phyloP scores from a whole-genome alignment of 306 rosid species.

The Lathyrus oleraceus region DNA sequence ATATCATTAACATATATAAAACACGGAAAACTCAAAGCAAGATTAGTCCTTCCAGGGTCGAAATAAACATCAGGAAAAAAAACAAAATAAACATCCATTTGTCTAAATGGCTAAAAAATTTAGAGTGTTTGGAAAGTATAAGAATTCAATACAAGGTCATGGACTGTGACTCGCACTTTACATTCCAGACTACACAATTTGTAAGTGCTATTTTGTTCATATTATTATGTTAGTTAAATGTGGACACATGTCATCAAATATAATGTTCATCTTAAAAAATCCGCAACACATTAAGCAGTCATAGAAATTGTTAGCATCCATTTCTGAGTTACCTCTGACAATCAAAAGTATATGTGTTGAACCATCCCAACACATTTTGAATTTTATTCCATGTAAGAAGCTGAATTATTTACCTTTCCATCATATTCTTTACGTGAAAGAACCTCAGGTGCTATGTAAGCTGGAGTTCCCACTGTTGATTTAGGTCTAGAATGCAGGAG shows the following conservation, averaged over 20 bases:
- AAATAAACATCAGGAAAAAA: not conserved
- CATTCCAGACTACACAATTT: conserved; percentile 18
- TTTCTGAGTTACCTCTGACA: conserved; percentile 8
- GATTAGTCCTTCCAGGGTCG: conserved; percentile 4
- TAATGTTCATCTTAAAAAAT: not conserved
- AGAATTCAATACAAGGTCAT: conserved; percentile 8
- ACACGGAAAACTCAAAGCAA: conserved; percentile 27
- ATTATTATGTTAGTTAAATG: conserved; percentile 7
- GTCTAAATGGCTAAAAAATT: not conserved
- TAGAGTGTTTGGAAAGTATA: conserved; percentile 5
- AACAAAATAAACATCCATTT: not conserved
- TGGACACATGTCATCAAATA: conserved; percentile 19
- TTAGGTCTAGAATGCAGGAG: conserved; percentile 87
- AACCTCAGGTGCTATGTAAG: conserved; percentile 90
- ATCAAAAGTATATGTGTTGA: conserved; percentile 7
- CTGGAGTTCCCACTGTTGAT: conserved; percentile 85
- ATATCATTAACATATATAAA: conserved; percentile 6
- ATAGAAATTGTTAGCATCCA: not conserved
- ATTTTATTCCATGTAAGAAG: conserved; percentile 5
- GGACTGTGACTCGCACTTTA: not conserved
- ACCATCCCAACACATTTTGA: conserved; percentile 25
- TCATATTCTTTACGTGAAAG: conserved; percentile 84
- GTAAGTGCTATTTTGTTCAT: conserved; percentile 1
- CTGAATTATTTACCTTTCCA: conserved; percentile 68
- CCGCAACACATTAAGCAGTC: not conserved